These are phyloP conservation scores for Thalassiosira livingstoniorum DNA, from an alignment of 352 stramenopile genomes.

Conservation along the genomic window DNA sequence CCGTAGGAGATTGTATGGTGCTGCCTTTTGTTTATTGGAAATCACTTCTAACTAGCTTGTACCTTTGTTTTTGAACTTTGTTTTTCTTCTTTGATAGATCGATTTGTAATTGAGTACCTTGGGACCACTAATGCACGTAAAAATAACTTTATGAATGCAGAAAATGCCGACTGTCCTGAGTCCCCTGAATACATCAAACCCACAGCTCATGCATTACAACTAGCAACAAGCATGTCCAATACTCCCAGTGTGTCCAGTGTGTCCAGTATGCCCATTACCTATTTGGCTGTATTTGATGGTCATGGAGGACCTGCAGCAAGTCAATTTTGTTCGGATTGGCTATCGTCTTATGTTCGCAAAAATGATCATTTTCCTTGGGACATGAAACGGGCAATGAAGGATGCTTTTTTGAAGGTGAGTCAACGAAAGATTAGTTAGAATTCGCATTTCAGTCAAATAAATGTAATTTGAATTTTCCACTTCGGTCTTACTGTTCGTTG, in stretches of 20 bases:
- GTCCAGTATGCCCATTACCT: slow-evolving; percentile 59
- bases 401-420: slow-evolving; percentile 69
- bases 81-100: slow-evolving; percentile 39
- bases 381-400: slow-evolving; percentile 78
- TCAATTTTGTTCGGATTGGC: slow-evolving; percentile 85
- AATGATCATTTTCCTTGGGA: slow-evolving; percentile 78
- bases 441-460: slow-evolving; percentile 2
- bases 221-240: slow-evolving; percentile 60
- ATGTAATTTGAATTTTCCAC: slow-evolving; percentile 6
- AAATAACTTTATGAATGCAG: no score
- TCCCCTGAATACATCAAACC: no score
- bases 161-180: no score
- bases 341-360: slow-evolving; percentile 78
- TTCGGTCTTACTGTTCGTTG: no score
- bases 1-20: no score
- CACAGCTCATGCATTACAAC: no score
- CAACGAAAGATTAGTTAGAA: background rate
- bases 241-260: no score
- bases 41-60: no score
- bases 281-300: slow-evolving; percentile 80
- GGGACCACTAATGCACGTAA: no score
- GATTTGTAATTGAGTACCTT: slow-evolving; percentile 84
- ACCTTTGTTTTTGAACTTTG: no score
- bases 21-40: no score
- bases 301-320: slow-evolving; percentile 79